phyloP scores from a whole-genome alignment of 2,329 filamentous ascomycete species.

The Colletotrichum australisinense region DNA sequence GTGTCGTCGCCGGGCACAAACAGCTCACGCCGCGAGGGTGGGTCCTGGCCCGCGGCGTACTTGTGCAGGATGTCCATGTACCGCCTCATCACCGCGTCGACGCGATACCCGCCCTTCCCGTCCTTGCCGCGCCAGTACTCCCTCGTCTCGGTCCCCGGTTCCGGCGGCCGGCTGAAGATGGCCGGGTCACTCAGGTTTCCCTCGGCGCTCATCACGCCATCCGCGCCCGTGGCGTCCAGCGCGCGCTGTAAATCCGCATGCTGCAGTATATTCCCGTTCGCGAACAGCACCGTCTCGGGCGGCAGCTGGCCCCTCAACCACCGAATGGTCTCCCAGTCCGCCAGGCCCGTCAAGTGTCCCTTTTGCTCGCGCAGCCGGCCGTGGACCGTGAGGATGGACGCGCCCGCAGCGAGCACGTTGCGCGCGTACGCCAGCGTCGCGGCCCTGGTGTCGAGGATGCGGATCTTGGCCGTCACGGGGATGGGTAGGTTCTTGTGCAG shows the following conservation, averaged over 20 bases:
- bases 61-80: conserved; percentile 92
- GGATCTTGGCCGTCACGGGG: conserved; percentile 94
- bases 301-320: conserved; percentile 87
- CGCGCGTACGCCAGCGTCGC: conserved; percentile 89
- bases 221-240: conserved; percentile 84
- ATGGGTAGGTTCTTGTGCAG: conserved; percentile 82
- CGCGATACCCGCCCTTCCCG: conserved; percentile 85
- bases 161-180: conserved; percentile 80
- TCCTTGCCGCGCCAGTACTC: conserved; percentile 89
- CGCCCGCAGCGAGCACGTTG: conserved; percentile 87
- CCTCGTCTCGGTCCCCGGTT: conserved; percentile 64
- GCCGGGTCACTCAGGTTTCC: conserved; percentile 93
- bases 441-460: conserved; percentile 87
- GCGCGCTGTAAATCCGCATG: conserved; percentile 82
- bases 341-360: conserved; percentile 92
- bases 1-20: conserved; percentile 74
- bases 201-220: conserved; percentile 96
- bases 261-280: conserved; percentile 93
- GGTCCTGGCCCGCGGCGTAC: conserved; percentile 75
- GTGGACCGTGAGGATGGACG: conserved; percentile 94
- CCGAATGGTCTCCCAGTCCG: conserved; percentile 89
- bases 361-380: conserved; percentile 92
- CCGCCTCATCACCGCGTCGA: conserved; percentile 87
- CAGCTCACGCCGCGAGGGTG: conserved; percentile 76
- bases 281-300: conserved; percentile 90